Conservation (phyloP, 192 early-diverging fungal species). For the Linnemannia zychae region DNA sequence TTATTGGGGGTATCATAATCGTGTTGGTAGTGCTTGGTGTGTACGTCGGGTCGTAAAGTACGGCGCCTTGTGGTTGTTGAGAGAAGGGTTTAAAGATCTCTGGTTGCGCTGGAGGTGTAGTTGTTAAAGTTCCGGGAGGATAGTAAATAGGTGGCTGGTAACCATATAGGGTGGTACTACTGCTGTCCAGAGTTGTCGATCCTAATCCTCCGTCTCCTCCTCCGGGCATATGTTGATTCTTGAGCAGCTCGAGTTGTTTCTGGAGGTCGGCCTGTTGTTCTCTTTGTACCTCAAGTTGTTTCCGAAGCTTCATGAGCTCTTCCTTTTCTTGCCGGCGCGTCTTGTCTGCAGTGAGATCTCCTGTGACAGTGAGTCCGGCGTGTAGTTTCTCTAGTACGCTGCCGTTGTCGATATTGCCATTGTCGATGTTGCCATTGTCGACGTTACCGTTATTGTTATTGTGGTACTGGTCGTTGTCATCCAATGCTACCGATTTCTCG, state of each 20-base stretch:
- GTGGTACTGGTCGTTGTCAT: not conserved
- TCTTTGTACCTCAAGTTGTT: slow-evolving; percentile 16
- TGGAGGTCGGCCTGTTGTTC: slow-evolving; percentile 13
- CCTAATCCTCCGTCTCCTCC: no score
- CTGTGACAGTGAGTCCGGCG: not conserved
- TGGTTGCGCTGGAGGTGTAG: not conserved
- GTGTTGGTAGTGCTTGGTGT: not conserved
- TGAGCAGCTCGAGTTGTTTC: not conserved
- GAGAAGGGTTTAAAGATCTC: not conserved
- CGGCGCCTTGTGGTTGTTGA: not conserved
- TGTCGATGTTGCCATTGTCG: no score
- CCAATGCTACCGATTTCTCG: not conserved
- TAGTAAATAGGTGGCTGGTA: slow-evolving; percentile 25
- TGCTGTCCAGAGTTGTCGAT: no score
- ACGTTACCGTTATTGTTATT: not conserved
- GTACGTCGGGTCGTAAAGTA: not conserved
- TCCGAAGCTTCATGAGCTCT: slow-evolving; percentile 8
- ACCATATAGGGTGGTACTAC: not conserved
- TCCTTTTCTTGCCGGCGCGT: not conserved
- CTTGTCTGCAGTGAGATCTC: not conserved
- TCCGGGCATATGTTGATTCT: slow-evolving; percentile 21
- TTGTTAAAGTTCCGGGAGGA: not conserved
- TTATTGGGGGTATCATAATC: not conserved
- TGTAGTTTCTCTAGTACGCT: not conserved
- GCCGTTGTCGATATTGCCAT: not conserved